Conservation (phyloP, 2,329 filamentous ascomycete species). For the Colletotrichum scovillei region DNA sequence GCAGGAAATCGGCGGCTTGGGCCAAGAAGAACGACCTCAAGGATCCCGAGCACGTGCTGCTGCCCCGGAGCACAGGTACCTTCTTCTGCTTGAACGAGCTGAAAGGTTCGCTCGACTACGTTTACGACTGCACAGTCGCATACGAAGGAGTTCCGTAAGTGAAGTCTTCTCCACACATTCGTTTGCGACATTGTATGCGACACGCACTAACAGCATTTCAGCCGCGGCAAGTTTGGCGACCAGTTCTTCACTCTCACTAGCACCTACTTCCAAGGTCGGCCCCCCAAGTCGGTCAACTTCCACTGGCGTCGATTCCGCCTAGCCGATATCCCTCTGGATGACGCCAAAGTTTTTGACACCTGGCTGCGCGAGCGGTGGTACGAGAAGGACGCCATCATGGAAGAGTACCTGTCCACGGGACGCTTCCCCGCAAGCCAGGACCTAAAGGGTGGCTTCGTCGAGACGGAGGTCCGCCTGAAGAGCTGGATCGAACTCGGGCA, state of each 20-base stretch:
- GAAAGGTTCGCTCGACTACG: conserved; percentile 78
- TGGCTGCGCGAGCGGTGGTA: conserved; percentile 92
- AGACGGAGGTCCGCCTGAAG: conserved; percentile 68
- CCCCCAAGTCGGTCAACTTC: conserved; percentile 96
- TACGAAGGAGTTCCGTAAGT: conserved; percentile 95
- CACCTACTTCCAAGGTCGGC: conserved; percentile 88
- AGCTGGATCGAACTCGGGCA: conserved; percentile 66
- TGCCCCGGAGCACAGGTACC: conserved; percentile 84
- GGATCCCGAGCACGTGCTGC: conserved; percentile 78
- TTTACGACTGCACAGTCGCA: conserved; percentile 94
- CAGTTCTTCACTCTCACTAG: conserved; percentile 88
- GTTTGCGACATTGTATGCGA: background rate
- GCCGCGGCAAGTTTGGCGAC: conserved; percentile 86
- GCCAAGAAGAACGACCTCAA: conserved; percentile 79
- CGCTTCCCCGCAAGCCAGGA: conserved; percentile 74
- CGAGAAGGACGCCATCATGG: conserved; percentile 90
- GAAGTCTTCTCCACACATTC: background rate
- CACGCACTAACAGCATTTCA: conserved; percentile 45
- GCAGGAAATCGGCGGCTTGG: conserved; percentile 78
- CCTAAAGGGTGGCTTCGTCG: conserved; percentile 60
- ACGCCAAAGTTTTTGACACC: conserved; percentile 78
- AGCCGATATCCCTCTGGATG: conserved; percentile 82
- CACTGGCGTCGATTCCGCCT: conserved; percentile 91
- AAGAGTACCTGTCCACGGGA: conserved; percentile 82
- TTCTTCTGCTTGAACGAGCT: conserved; percentile 84